Percentiles rank a stretch among this genome's conserved stretches.
These are phyloP conservation scores for Flaveria sonorensis DNA, from an alignment of 129 eudicot species.

Conservation along the genomic window DNA sequence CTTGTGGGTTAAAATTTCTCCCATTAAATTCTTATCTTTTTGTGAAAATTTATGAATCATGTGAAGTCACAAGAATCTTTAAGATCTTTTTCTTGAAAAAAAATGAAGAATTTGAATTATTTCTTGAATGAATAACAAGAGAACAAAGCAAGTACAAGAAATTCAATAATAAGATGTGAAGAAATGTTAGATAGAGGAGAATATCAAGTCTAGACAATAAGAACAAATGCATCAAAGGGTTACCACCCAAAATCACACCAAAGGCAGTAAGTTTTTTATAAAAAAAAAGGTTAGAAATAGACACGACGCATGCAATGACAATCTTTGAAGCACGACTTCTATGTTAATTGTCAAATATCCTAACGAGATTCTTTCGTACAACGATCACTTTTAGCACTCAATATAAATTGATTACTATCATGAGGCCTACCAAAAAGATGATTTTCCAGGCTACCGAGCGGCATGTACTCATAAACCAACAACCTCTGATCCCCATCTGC, in stretches of 20 bases:
- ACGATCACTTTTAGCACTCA: not conserved
- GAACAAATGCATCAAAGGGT: slow-evolving; percentile 3
- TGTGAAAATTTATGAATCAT: slow-evolving; percentile 16
- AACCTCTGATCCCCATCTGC: slow-evolving; percentile 86
- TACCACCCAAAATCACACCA: slow-evolving; percentile 2
- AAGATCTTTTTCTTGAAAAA: slow-evolving; percentile 11
- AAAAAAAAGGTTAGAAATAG: not conserved
- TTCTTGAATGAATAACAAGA: slow-evolving; percentile 9
- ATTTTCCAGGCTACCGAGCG: slow-evolving; percentile 77
- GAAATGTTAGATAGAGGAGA: not conserved
- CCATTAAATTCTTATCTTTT: slow-evolving; percentile 8
- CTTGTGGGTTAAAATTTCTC: not conserved
- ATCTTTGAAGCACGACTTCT: not conserved
- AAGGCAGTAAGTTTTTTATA: not conserved
- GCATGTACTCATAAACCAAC: slow-evolving; percentile 86
- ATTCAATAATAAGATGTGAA: not conserved
- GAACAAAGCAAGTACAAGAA: slow-evolving; percentile 8
- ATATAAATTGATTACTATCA: not conserved
- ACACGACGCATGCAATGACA: not conserved
- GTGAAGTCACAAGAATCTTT: slow-evolving; percentile 33
- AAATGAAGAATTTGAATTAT: slow-evolving; percentile 20
- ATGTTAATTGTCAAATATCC: not conserved
- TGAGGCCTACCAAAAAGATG: slow-evolving; percentile 74
- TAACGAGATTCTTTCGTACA: not conserved
- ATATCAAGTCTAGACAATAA: not conserved